Evolutionary conservation across 2,329 filamentous ascomycete genomes (phyloP).

Genomic region (Capronia epimyces): DNA sequence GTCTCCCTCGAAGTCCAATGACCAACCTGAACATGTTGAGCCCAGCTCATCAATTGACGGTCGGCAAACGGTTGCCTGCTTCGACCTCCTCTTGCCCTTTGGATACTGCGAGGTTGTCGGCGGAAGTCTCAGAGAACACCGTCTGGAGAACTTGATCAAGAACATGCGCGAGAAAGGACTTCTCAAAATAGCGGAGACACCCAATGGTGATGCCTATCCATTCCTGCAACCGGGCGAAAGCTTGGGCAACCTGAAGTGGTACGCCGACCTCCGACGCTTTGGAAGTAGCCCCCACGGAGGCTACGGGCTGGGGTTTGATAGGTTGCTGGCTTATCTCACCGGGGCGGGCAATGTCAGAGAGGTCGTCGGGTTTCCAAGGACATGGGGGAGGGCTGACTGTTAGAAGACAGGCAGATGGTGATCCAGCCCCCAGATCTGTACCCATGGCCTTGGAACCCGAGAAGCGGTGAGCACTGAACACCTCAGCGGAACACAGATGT

Average conservation of each 20-base stretch:
- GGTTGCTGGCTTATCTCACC: slow-evolving; percentile 74
- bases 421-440: too few species aligned
- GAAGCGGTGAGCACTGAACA: too few species aligned
- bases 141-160: slow-evolving; percentile 59
- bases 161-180: slow-evolving; percentile 68
- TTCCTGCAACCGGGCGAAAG: slow-evolving; percentile 37
- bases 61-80: slow-evolving; percentile 69
- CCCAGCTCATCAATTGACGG: not conserved
- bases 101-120: slow-evolving; percentile 82
- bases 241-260: slow-evolving; percentile 66
- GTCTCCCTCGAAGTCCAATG: not conserved
- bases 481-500: too few species aligned
- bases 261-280: slow-evolving; percentile 79
- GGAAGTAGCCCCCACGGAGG: slow-evolving; percentile 89
- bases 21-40: not conserved
- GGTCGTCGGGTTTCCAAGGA: slow-evolving; percentile 78
- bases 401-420: slow-evolving; percentile 24
- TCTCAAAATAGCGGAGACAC: slow-evolving; percentile 32
- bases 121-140: slow-evolving; percentile 83
- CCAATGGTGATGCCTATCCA: slow-evolving; percentile 31
- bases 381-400: slow-evolving; percentile 49
- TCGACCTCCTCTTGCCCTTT: slow-evolving; percentile 74
- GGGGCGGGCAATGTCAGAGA: slow-evolving; percentile 79
- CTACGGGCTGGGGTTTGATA: slow-evolving; percentile 85
- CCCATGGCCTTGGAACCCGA: too few species aligned